These are phyloP conservation scores for Dioscorea alata DNA, from an alignment of 106 monocot species.

Conservation along the genomic window DNA sequence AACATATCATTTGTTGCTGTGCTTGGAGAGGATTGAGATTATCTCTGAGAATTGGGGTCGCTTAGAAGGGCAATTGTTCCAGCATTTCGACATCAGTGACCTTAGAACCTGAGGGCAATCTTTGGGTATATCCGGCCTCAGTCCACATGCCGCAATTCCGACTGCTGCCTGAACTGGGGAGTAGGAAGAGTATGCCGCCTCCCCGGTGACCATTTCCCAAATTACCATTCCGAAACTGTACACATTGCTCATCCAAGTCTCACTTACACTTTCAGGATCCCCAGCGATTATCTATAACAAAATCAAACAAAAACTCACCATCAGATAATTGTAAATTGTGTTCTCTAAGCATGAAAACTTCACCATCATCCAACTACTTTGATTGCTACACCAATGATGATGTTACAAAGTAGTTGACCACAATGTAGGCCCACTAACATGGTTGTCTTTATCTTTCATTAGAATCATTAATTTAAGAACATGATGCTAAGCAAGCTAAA, in stretches of 20 bases:
- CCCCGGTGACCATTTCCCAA: constrained; percentile 96
- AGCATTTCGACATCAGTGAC: constrained; percentile 77
- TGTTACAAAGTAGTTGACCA: no score
- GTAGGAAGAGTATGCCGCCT: constrained; percentile 77
- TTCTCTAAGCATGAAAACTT: no score
- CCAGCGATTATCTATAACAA: constrained; percentile 79
- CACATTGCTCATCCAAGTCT: constrained; percentile 98
- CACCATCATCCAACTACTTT: no score
- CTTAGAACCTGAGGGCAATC: constrained; percentile 76
- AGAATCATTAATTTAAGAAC: no score
- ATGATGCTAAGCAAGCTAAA: no score
- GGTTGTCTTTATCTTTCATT: no score
- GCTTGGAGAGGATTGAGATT: constrained; percentile 42
- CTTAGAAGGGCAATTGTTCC: constrained; percentile 67
- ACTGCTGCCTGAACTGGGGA: constrained; percentile 98
- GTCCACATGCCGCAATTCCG: constrained; percentile 81
- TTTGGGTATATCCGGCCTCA: constrained; percentile 87
- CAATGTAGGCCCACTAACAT: no score
- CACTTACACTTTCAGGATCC: constrained; percentile 86
- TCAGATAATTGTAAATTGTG: no score
- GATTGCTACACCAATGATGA: no score
- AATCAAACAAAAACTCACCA: neutral
- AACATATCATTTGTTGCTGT: constrained; percentile 23
- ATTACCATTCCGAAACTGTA: constrained; percentile 97
- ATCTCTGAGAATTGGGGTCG: constrained; percentile 82